Conservation (phyloP, 2,329 filamentous ascomycete genomes). For the Sporothrix pallida region DNA sequence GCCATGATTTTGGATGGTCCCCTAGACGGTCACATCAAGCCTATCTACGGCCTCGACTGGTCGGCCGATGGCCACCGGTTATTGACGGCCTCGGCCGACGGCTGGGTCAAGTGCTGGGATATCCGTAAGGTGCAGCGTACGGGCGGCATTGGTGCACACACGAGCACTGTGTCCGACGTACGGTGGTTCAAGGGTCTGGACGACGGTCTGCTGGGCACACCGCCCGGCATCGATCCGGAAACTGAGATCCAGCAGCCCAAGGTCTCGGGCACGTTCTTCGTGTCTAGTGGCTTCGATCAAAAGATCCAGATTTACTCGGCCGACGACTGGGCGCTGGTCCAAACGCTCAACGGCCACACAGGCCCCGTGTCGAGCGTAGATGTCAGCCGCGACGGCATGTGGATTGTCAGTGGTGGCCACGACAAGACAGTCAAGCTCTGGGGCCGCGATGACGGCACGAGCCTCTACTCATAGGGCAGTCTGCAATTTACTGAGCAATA, state of each 20-base stretch:
- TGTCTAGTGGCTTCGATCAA: conserved; percentile 89
- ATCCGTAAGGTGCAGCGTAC: conserved; percentile 83
- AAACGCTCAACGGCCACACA: conserved; percentile 86
- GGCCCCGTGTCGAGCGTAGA: conserved; percentile 92
- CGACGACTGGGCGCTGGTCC: conserved; percentile 91
- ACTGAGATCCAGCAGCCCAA: conserved; percentile 74
- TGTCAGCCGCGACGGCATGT: conserved; percentile 81
- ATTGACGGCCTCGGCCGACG: conserved; percentile 89
- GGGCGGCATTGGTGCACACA: conserved; percentile 88
- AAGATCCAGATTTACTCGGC: conserved; percentile 95
- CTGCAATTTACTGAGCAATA: not conserved
- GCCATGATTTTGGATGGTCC: conserved; percentile 95
- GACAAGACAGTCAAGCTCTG: conserved; percentile 96
- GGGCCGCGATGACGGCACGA: conserved; percentile 78
- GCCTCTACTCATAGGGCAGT: conserved; percentile 32
- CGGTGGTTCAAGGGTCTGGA: conserved; percentile 92
- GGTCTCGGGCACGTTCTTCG: conserved; percentile 89
- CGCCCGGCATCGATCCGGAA: conserved; percentile 63
- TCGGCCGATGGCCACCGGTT: conserved; percentile 88
- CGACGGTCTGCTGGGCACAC: conserved; percentile 67
- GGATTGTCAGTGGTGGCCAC: conserved; percentile 93
- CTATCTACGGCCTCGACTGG: conserved; percentile 94
- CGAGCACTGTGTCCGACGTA: conserved; percentile 88
- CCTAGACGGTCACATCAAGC: conserved; percentile 79
- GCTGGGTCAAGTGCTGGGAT: conserved; percentile 98